Conservation (phyloP, 1,139 yeast species). For the Pichia sp. region DNA sequence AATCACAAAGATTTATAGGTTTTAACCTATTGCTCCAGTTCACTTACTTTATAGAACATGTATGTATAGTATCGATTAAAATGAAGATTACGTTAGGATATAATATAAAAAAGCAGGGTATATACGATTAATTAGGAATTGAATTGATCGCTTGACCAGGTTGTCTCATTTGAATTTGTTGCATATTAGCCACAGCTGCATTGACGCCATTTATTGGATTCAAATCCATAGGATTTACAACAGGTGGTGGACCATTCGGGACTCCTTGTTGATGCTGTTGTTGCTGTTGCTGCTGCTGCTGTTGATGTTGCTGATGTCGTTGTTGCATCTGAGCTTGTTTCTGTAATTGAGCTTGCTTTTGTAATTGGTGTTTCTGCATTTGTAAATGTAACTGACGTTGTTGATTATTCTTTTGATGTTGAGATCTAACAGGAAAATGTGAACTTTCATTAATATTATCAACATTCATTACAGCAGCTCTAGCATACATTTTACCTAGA, state of each 20-base stretch:
- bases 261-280: too few species aligned
- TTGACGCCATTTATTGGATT: too few species aligned
- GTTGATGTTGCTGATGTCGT: too few species aligned
- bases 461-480: constrained; percentile 67
- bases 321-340: constrained; percentile 14
- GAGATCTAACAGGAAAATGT: constrained; percentile 58
- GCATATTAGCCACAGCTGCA: background rate
- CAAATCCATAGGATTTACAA: background rate
- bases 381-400: constrained; percentile 12
- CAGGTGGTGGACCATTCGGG: too few species aligned
- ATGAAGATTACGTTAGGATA: too few species aligned
- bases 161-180: background rate
- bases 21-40: too few species aligned
- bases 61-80: too few species aligned
- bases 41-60: too few species aligned
- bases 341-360: constrained; percentile 17
- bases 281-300: too few species aligned
- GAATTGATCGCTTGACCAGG: background rate
- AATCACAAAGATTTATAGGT: too few species aligned
- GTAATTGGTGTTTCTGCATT: constrained; percentile 8
- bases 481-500: constrained; percentile 67
- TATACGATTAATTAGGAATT: too few species aligned
- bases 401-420: constrained; percentile 25
- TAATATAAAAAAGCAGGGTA: too few species aligned
- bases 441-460: constrained; percentile 49